Evolutionary conservation across 1,284 basidiomycete species (phyloP), one percentile per base, ranked within the genome.

Genomic region (Flammula alnicola): DNA sequence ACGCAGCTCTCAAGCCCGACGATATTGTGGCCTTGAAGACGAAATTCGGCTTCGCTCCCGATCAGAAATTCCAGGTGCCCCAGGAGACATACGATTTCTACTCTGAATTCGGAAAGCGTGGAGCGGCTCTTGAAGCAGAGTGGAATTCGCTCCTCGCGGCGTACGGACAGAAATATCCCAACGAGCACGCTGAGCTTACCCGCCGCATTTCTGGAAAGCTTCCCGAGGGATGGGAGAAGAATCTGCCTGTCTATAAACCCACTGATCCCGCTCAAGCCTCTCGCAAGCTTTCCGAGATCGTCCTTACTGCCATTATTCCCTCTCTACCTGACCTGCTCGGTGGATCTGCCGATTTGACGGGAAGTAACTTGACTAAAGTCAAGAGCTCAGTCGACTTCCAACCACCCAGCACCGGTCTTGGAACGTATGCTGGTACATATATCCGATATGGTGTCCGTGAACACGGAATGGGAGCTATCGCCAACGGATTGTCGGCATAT

Each of bases 371-470:
- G 68, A 95, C 92, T 58, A 86, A 91, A 67, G 87, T 86, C 58
- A 90, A 92, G 78, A 79, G 80, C 62, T 83, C 81, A 48, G 78
- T 87, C 55, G 95, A 98, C 75, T 97, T 98, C 87, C 95, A 98
- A 74, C 89, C 84, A 48, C 89, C 91, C 16, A 88, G 81, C 71
- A 93, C 91, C 36, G 84, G 84, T 37, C 81, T 97, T 45, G 95
- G 95, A 54, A 79, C 73, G 58, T 97, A 94, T 73, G 74, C 83
- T 53, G 95, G 95, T 52, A 91, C 88, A 46, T 97, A 98, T 73
- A 85, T 98, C 69, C 91, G 93, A 50, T 98, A 91, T 75, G 95
- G 95, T 85, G 94, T 98, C 52, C 92, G 95, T 74, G 95, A 98
- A 74, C 95, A 98, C 72, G 95, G 80, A 63, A 98, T 98, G 95